These are phyloP conservation scores for Trichosanthes cucumerina DNA, from an alignment of 306 rosid species.

Conservation along the genomic window DNA sequence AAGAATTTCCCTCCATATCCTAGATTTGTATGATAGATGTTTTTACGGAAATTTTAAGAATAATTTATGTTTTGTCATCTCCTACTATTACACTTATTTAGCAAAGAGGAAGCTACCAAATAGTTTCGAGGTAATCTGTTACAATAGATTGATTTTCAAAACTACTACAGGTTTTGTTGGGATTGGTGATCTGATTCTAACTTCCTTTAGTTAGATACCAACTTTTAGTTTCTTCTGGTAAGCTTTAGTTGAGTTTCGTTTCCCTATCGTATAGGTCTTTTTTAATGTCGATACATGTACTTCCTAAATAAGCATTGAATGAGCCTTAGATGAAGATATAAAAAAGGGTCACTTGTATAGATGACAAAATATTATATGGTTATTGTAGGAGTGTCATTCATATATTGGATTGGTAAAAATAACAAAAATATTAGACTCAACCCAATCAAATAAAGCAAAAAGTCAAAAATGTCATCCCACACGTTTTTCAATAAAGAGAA, in stretches of 20 bases:
- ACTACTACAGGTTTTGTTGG: background rate
- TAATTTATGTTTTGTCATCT: background rate
- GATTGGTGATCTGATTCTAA: background rate
- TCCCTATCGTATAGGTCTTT: background rate
- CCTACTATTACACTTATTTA: background rate
- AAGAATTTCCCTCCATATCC: background rate
- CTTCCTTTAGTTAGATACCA: background rate
- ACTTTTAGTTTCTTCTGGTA: background rate
- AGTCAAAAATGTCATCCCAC: too few relatives aligned
- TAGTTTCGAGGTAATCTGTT: background rate
- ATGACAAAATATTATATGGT: too few relatives aligned
- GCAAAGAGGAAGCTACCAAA: background rate
- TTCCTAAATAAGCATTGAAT: background rate
- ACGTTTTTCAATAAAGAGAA: too few relatives aligned
- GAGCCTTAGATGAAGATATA: background rate
- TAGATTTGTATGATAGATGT: background rate
- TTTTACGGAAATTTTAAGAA: background rate
- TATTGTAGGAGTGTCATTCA: too few relatives aligned
- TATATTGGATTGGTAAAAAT: too few relatives aligned
- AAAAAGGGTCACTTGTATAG: too few relatives aligned
- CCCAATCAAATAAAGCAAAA: too few relatives aligned
- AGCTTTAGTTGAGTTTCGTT: background rate
- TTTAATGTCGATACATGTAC: background rate
- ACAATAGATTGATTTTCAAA: background rate
- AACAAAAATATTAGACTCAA: too few relatives aligned